Percentiles rank a stretch among this genome's conserved stretches.
phyloP scores from a whole-genome alignment of 2,329 filamentous ascomycete genomes.

The Penicillium paneum region DNA sequence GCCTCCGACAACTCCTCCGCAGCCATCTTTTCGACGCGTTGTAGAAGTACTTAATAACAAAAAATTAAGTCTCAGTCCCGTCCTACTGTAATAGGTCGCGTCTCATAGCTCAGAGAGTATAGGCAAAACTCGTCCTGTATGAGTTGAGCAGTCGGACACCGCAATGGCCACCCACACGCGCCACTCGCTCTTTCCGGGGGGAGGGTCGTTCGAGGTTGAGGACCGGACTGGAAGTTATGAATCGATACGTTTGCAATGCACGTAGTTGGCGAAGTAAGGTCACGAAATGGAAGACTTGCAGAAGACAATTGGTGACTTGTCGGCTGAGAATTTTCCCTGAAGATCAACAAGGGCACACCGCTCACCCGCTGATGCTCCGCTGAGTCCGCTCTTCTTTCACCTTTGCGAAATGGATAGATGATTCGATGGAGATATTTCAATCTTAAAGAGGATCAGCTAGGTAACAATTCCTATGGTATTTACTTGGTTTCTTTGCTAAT shows the following conservation, averaged over 20 bases:
- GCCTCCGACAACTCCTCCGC: constrained; percentile 36
- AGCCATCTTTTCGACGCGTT: constrained; percentile 27
- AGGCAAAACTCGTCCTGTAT: constrained; percentile 14
- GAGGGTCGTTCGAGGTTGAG: background rate
- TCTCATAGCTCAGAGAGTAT: background rate
- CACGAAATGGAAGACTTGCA: constrained; percentile 5
- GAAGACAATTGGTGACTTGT: constrained; percentile 16
- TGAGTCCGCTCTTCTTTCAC: constrained; percentile 6
- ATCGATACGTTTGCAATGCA: background rate
- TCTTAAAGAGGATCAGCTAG: background rate
- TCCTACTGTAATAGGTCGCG: background rate
- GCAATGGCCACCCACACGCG: constrained; percentile 22
- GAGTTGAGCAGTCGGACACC: constrained; percentile 19
- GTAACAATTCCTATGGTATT: background rate
- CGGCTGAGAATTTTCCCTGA: constrained; percentile 22
- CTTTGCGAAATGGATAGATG: background rate
- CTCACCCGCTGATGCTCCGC: constrained; percentile 14
- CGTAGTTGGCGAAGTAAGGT: constrained; percentile 1
- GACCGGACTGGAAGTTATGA: background rate
- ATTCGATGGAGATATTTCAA: background rate
- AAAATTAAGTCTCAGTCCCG: background rate
- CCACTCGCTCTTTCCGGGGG: constrained; percentile 6
- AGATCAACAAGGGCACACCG: constrained; percentile 18
- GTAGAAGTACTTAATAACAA: background rate
- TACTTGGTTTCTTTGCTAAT: background rate